Evolutionary conservation across 2,329 filamentous ascomycete genomes (phyloP), one percentile per base, ranked within the genome.

Genomic region (Rosellinia necatrix): DNA sequence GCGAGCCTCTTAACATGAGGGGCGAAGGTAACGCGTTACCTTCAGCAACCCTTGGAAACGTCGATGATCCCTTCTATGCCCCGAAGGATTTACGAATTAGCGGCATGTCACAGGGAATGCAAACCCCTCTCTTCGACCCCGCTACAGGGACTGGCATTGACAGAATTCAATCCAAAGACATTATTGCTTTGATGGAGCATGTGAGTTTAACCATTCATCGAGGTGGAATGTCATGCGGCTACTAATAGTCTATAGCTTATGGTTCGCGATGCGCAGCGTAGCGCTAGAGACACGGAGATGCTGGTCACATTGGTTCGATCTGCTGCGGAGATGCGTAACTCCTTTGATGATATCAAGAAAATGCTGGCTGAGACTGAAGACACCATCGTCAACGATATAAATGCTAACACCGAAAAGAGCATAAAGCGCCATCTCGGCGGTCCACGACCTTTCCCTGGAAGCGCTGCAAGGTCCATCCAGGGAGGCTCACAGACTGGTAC

Each of bases 111-210:
- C 91, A 97, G 68, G 93, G 92, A 41, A 91, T 97, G 83, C 82
- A 81, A 3, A 94, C 92, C 25, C 92, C 93, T 2, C 79, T 97
- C 17, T 97, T 96, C 68, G 94, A 99, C 70, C 87, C 90, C 56
- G 84, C 92, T 3, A 96, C 90, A 1, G 93, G 93, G 49, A 87
- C 85, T 60, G 92, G 92, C 29, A 89, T 96, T 49, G 92, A 97
- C 64, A 83, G 88, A 43, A 97, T 99, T 48, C 89, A 97, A 71
- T 96, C 92, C 41, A 94, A 96, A 75, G 94, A 99, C 69, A 96
- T 99, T 66, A 89, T 99, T 61, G 91, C 93, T 21, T 78, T 99
- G 58, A 99, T 99, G 94, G 93, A 99, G 70, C 94, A 99, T 73
- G 83, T 88, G 75, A 80, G 85, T 78, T 47, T 42, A 53, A 22